Evolutionary conservation across 768 basidiomycete species (phyloP), one percentile per base, ranked within the genome.

Genomic region (Pseudohyphozyma bogoriensis): DNA sequence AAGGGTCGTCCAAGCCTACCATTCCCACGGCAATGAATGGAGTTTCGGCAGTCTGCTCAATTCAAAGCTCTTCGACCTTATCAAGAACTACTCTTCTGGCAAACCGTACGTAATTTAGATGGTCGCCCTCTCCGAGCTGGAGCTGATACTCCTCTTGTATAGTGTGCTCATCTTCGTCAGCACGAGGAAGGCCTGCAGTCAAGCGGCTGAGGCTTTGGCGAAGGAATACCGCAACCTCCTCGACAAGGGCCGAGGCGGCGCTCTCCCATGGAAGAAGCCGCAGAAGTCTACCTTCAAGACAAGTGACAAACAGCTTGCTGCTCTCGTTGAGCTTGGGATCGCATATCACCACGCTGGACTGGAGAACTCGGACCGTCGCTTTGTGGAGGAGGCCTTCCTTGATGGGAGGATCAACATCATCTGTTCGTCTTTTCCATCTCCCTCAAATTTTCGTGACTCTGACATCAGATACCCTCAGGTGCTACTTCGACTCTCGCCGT

Each of bases 321-420:
- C 79, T 33, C 77, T 92, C 35, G 83, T 83, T n/a, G 72, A 76
- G 1, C 73, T 72, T 55, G 95, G 93, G 1, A 83, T 97, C 51
- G 90, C 89, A 15, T 80, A 89, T 10, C 93, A 99, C 71, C 92
- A 97, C 70, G 93, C 91, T 7, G 93, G 93, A 2, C 74, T 96
- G 53, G 79, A 77, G 16, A 71, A 81, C 45, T 80, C 84, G 29
- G 92, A 96, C 69, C 81, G 91, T 40, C 79, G 79, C 52, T 70
- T 78, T 0, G 83, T 83, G 22, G 93, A 99, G 72, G 79, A 82
- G 16, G 74, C 87, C 13, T 99, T 83, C 69, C 65, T 84, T 36
- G 79, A 78, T 10, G 66, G 66, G 2, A 50, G 33, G 3, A 46
- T 70, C 20, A 47, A 45, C 24, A 40, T 68, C 88, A 28, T 95